phyloP scores from a whole-genome alignment of 345 rosid genomes.

The Litchi chinensis region DNA sequence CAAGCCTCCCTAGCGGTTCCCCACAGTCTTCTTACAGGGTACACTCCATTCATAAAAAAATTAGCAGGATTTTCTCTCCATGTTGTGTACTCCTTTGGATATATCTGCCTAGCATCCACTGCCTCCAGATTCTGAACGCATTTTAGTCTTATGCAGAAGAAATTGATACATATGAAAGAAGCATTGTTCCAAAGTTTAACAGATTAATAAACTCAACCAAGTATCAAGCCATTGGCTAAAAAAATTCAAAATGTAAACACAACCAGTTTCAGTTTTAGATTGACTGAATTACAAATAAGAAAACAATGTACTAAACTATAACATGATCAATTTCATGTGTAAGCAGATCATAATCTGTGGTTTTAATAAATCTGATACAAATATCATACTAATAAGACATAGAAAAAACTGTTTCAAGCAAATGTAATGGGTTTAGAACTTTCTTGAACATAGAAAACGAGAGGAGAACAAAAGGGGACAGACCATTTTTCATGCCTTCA shows the following conservation, averaged over 20 bases:
- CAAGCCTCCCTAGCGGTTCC: conserved; percentile 67
- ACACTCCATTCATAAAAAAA: conserved; percentile 58
- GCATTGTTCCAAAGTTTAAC: conserved; percentile 8
- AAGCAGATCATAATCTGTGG: neutral
- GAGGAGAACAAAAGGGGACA: conserved; percentile 21
- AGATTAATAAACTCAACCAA: conserved; percentile 2
- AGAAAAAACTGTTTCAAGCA: neutral
- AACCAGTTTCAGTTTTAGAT: neutral
- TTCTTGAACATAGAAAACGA: neutral
- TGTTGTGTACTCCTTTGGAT: conserved; percentile 50
- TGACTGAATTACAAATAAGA: neutral
- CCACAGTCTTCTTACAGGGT: conserved; percentile 58
- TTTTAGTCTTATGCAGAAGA: conserved; percentile 34
- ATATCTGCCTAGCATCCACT: conserved; percentile 60
- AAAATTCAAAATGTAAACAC: neutral
- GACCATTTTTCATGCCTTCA: conserved; percentile 80
- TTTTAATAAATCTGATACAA: neutral
- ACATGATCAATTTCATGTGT: neutral
- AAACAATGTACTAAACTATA: neutral
- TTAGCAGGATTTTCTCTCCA: conserved; percentile 72
- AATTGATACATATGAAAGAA: neutral
- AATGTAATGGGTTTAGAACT: neutral
- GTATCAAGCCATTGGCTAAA: neutral
- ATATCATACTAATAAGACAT: neutral
- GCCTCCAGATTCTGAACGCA: conserved; percentile 64